Evolutionary conservation across 768 basidiomycete genomes (phyloP).

Genomic region (Pleurotus giganteus): DNA sequence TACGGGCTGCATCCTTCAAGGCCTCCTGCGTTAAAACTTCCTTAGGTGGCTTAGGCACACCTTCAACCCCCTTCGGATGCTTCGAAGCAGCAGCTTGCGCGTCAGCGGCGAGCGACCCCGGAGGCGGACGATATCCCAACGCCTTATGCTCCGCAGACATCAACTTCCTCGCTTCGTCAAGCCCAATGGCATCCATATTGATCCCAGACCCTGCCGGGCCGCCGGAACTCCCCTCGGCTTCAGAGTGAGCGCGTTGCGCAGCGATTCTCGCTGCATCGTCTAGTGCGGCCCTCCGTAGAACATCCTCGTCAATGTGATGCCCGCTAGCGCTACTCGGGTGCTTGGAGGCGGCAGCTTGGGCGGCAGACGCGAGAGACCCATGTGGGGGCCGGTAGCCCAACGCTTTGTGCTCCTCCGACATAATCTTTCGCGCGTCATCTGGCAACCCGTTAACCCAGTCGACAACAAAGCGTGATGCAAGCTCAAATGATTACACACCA

Average conservation of each 20-base stretch:
- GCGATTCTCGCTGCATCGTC: slow-evolving; percentile 6
- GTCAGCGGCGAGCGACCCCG: slow-evolving; percentile 31
- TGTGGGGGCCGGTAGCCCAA: slow-evolving; percentile 4
- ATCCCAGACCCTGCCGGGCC: slow-evolving; percentile 3
- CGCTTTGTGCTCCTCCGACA: slow-evolving; percentile 8
- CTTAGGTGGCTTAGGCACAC: background rate
- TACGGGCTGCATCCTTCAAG: slow-evolving; percentile 18
- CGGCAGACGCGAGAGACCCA: slow-evolving; percentile 2
- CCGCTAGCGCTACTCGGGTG: background rate
- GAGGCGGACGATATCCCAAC: slow-evolving; percentile 32
- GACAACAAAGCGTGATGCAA: background rate
- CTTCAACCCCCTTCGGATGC: slow-evolving; percentile 21
- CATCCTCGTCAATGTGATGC: background rate
- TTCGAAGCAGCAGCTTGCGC: slow-evolving; percentile 32
- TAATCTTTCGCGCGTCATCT: slow-evolving; percentile 2
- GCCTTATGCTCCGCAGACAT: slow-evolving; percentile 35
- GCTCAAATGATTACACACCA: background rate
- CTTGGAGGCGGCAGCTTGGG: slow-evolving; percentile 3
- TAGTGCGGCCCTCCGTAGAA: background rate
- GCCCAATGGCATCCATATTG: slow-evolving; percentile 11
- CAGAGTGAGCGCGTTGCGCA: background rate
- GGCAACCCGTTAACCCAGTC: background rate
- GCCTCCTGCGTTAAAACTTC: slow-evolving; percentile 15
- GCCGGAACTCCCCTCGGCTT: background rate
- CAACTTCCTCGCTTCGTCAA: slow-evolving; percentile 27